These are phyloP conservation scores for Mortierella sp. DNA, from an alignment of 371 early-diverging fungal genomes.

Conservation along the genomic window DNA sequence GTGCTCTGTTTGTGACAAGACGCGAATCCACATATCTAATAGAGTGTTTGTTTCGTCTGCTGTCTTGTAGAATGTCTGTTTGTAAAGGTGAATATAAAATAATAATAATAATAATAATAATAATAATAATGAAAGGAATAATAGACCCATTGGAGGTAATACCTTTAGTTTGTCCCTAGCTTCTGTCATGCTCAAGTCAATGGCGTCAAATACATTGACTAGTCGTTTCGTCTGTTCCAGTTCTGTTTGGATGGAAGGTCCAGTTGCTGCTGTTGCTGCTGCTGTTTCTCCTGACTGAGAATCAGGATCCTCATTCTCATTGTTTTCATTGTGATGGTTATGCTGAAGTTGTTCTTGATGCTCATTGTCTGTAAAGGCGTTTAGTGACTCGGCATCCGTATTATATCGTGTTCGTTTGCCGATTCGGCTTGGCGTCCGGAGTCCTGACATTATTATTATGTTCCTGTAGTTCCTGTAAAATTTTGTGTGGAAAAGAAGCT, in stretches of 20 bases:
- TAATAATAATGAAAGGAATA: background rate
- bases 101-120: background rate
- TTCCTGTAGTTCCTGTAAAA: background rate
- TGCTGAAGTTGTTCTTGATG: background rate
- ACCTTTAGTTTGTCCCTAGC: constrained; percentile 52
- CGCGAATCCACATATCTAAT: constrained; percentile 54
- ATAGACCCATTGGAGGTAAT: background rate
- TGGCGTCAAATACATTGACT: constrained; percentile 30
- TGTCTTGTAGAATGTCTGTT: constrained; percentile 48
- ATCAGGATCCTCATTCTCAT: background rate
- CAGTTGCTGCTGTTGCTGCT: background rate
- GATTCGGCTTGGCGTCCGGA: constrained; percentile 22
- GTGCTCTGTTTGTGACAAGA: constrained; percentile 48
- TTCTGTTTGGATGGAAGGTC: constrained; percentile 15
- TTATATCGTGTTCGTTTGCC: constrained; percentile 23
- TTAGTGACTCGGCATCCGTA: background rate
- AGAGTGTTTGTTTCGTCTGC: constrained; percentile 54
- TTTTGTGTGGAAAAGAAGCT: background rate
- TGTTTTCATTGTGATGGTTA: background rate
- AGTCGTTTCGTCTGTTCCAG: constrained; percentile 31
- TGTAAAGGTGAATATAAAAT: background rate
- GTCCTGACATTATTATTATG: background rate
- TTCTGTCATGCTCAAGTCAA: constrained; percentile 44
- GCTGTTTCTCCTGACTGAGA: constrained; percentile 7
- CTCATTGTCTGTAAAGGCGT: background rate